Percentiles rank a stretch among this genome's conserved stretches.
phyloP scores from a whole-genome alignment of 2,329 filamentous ascomycete species.

The Colletotrichum graminicola region DNA sequence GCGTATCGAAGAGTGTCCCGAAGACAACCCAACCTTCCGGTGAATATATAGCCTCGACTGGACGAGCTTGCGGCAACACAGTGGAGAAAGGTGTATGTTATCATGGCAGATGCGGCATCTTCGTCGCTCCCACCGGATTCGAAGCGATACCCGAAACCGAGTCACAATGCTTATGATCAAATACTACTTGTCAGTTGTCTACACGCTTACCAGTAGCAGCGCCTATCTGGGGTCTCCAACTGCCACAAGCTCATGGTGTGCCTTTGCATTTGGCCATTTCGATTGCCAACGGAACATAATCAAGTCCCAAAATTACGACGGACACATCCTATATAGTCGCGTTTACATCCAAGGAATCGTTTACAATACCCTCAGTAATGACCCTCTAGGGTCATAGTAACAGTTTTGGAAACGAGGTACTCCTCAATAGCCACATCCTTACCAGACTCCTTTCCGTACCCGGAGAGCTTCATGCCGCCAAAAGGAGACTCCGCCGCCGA shows the following conservation, averaged over 20 bases:
- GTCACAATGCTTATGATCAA: constrained; percentile 8
- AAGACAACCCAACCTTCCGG: neutral
- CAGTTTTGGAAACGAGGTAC: constrained; percentile 60
- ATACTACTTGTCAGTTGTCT: neutral
- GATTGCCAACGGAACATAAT: neutral
- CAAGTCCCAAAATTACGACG: neutral
- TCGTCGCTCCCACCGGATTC: constrained; percentile 30
- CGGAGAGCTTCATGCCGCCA: constrained; percentile 62
- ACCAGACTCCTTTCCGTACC: constrained; percentile 61
- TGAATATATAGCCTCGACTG: constrained; percentile 20
- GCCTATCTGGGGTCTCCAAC: neutral
- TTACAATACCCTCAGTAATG: constrained; percentile 47
- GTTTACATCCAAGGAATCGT: no score
- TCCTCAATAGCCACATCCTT: constrained; percentile 62
- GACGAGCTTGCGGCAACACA: neutral
- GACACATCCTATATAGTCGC: neutral
- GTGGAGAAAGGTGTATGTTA: constrained; percentile 25
- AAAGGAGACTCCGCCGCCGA: constrained; percentile 60
- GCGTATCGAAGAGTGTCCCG: neutral
- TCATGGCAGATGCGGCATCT: constrained; percentile 34
- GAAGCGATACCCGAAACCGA: constrained; percentile 17
- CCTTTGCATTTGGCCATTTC: neutral
- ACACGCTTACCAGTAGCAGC: no score
- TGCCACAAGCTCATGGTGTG: neutral
- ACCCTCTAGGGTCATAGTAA: constrained; percentile 57